Evolutionary conservation across 1,284 basidiomycete species (phyloP), one percentile per base, ranked within the genome.

Genomic region (Pyrrhoderma lamaoense): DNA sequence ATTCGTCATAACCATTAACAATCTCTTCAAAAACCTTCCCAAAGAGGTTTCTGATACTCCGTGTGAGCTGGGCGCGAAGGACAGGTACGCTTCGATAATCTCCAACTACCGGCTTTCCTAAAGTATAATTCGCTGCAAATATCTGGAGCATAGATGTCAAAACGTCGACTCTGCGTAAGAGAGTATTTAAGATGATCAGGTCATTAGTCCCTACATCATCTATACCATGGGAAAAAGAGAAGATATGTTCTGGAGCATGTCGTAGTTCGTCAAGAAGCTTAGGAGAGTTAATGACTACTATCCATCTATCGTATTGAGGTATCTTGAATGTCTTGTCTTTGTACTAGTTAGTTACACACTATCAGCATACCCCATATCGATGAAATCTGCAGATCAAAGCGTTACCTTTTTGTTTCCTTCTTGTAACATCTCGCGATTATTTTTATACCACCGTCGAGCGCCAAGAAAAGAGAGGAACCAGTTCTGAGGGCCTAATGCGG

Each of bases 231-330:
- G 42, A 11, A 16, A 61, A 56, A 2, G 61, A 64, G 8, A 69
- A 57, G 7, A 60, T 56, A 21, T 65, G 53, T 27, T 68, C 67
- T 5, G 65, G 62, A 4, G 65, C 65, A 39, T 61, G 66, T 7
- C 60, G 61, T 3, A 70, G 36, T 18, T 70, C 67, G 1, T 68
- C 65, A 5, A 68, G 53, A 23, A 60, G 56, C 40, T 61, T 46
- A 3, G 56, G 55, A 5, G 56, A 52, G 4, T 57, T 60, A 2
- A 63, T 57, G 8, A 67, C 45, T 25, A 69, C 56, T 1, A 57
- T 49, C 67, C 65, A 69, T 2, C 52, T 50, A 14, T 47, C 51
- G 2, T 62, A 50, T 16, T 55, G 53, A 8, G 63, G 62, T 8
- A 67, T 42, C 48, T 63, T 61, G 55, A 65, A 65, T 2, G 62